Evolutionary conservation across 805 yeast species (phyloP).

Genomic region (Metschnikowia noctiluminum): DNA sequence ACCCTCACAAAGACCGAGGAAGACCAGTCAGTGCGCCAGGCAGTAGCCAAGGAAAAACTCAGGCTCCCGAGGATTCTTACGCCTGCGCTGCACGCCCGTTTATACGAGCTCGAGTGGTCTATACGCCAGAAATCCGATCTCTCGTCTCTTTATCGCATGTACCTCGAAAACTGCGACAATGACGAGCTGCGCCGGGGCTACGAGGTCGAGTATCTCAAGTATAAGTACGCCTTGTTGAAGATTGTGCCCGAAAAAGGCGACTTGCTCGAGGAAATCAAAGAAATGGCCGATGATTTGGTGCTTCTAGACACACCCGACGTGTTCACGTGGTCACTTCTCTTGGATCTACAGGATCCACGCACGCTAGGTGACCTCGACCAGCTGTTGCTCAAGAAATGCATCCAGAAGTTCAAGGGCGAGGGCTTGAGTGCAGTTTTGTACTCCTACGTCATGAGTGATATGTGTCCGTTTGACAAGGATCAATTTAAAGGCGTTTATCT

Average conservation of each 20-base stretch:
- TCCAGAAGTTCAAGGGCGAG: constrained; percentile 53
- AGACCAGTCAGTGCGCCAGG: constrained; percentile 35
- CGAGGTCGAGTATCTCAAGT: constrained; percentile 60
- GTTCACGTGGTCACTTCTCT: constrained; percentile 67
- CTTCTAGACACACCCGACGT: constrained; percentile 58
- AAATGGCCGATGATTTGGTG: constrained; percentile 69
- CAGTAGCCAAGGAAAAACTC: constrained; percentile 46
- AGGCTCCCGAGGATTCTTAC: constrained; percentile 44
- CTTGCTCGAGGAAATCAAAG: constrained; percentile 43
- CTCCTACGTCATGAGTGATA: constrained; percentile 63
- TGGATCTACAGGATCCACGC: constrained; percentile 68
- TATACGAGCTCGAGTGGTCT: constrained; percentile 43
- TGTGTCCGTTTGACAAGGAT: constrained; percentile 55
- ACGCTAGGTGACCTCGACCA: constrained; percentile 49
- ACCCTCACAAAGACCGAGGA: constrained; percentile 41
- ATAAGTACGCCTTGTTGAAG: constrained; percentile 51
- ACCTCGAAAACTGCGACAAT: constrained; percentile 57
- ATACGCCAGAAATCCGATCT: constrained; percentile 50
- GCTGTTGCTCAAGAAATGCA: constrained; percentile 45
- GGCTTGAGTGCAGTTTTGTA: constrained; percentile 62
- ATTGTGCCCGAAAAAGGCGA: constrained; percentile 49
- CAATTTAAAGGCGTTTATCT: constrained; percentile 23
- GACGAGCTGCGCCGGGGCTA: constrained; percentile 54
- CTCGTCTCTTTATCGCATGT: constrained; percentile 49
- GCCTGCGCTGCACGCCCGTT: constrained; percentile 35